Evolutionary conservation across 202 grass and related monocot genomes (phyloP).

Genomic region (Hordeum pubiflorum): DNA sequence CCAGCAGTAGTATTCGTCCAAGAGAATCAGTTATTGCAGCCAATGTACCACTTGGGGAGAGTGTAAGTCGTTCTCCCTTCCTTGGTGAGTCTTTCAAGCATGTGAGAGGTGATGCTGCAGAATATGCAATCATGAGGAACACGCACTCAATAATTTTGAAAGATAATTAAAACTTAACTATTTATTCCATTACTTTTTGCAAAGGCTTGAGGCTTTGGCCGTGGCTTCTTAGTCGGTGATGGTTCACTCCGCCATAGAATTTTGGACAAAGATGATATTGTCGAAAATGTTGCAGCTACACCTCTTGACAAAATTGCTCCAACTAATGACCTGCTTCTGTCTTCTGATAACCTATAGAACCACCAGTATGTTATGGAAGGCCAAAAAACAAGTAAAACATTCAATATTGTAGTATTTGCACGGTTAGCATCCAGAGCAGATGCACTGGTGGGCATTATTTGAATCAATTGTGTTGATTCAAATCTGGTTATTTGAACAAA

Average conservation of each 20-base stretch:
- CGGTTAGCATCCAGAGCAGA: background rate
- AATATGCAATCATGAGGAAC: slow-evolving; percentile 22
- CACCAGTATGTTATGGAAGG: slow-evolving; percentile 3
- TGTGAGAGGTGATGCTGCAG: slow-evolving; percentile 77
- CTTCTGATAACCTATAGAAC: slow-evolving; percentile 73
- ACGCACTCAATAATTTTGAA: background rate
- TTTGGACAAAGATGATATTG: slow-evolving; percentile 92
- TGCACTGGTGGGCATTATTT: background rate
- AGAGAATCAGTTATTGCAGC: slow-evolving; percentile 97
- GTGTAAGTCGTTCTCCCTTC: slow-evolving; percentile 81
- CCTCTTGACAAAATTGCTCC: slow-evolving; percentile 92
- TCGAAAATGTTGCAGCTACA: slow-evolving; percentile 81
- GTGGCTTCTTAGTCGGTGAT: slow-evolving; percentile 58
- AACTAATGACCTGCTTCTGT: slow-evolving; percentile 90
- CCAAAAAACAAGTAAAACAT: slow-evolving; percentile 16
- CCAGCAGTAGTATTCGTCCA: slow-evolving; percentile 77
- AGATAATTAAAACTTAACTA: slow-evolving; percentile 16
- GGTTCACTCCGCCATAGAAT: slow-evolving; percentile 80
- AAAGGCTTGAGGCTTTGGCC: slow-evolving; percentile 77
- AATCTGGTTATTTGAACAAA: background rate
- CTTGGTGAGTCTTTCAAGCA: slow-evolving; percentile 88
- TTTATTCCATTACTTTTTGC: slow-evolving; percentile 66
- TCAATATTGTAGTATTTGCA: background rate
- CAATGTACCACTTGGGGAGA: slow-evolving; percentile 87
- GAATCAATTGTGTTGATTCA: background rate